These are phyloP conservation scores for Hericium rajendrae DNA, from an alignment of 768 basidiomycete species.

Conservation along the genomic window DNA sequence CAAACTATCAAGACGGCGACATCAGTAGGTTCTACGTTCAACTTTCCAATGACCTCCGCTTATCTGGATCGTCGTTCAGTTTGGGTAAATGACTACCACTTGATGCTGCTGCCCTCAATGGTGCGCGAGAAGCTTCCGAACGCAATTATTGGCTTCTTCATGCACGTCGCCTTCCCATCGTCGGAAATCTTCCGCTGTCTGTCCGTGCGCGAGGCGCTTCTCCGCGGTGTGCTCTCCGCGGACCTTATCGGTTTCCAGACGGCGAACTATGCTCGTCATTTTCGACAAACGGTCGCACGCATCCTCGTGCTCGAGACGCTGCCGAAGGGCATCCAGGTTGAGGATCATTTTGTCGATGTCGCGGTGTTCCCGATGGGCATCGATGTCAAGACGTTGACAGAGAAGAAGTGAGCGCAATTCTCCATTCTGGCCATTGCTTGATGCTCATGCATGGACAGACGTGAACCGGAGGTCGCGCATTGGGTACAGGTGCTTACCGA, in stretches of 20 bases:
- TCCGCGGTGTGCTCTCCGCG: conserved; percentile 85
- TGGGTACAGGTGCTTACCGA: conserved; percentile 76
- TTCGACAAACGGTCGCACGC: conserved; percentile 74
- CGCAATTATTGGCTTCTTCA: conserved; percentile 83
- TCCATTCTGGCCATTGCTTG: not conserved
- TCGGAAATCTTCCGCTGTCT: conserved; percentile 95
- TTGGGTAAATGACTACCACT: conserved; percentile 94
- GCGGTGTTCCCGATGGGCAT: conserved; percentile 90
- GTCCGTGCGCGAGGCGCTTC: conserved; percentile 63
- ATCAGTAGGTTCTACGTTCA: too few species aligned
- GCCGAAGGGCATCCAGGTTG: conserved; percentile 72
- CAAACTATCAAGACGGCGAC: conserved; percentile 80
- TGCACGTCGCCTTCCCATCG: conserved; percentile 93
- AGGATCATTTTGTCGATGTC: conserved; percentile 70
- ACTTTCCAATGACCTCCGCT: too few species aligned
- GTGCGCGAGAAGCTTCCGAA: conserved; percentile 60
- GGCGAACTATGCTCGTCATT: conserved; percentile 74
- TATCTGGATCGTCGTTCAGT: too few species aligned
- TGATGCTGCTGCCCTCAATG: conserved; percentile 85
- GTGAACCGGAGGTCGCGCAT: conserved; percentile 68
- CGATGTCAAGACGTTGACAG: conserved; percentile 58
- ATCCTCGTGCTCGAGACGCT: conserved; percentile 74
- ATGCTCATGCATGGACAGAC: conserved; percentile 28
- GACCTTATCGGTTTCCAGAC: conserved; percentile 93
- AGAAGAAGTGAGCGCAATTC: conserved; percentile 43